A percentile compares a stretch with the other conserved stretches of the same genome.
Conservation (phyloP, 225 moss, liverwort and hornwort species). For the Polytrichum formosum region DNA sequence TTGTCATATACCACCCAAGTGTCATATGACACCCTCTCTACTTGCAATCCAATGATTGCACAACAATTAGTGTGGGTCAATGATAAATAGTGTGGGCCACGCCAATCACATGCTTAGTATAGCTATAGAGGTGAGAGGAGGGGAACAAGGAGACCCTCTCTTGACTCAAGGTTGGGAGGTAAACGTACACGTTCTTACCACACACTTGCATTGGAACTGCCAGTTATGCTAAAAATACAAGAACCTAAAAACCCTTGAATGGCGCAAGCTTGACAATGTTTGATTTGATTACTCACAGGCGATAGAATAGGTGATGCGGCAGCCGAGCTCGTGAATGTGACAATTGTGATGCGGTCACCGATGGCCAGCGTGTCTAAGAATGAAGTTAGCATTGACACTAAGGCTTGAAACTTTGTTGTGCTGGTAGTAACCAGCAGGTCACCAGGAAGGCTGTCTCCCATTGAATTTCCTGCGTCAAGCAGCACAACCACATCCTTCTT, state of each 20-base stretch:
- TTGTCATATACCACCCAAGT: too few species aligned
- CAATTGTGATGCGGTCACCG: conserved; percentile 25
- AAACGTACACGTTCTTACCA: too few species aligned
- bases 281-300: conserved; percentile 10
- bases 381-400: conserved; percentile 12
- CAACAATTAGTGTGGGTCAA: too few species aligned
- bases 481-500: conserved; percentile 36
- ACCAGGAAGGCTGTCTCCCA: conserved; percentile 23
- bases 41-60: too few species aligned
- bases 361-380: conserved; percentile 28
- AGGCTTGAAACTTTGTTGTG: conserved; percentile 14
- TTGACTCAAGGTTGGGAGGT: too few species aligned
- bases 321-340: conserved; percentile 18
- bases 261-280: not conserved
- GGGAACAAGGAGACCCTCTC: too few species aligned
- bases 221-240: not conserved
- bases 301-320: conserved; percentile 10
- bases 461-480: conserved; percentile 25
- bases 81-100: too few species aligned
- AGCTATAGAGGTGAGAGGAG: too few species aligned
- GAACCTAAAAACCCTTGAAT: not conserved
- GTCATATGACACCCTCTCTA: too few species aligned
- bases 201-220: not conserved
- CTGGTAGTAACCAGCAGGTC: conserved; percentile 13
- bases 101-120: too few species aligned